Evolutionary conservation across 768 basidiomycete genomes (phyloP).

Genomic region (Termitomyces sp.): DNA sequence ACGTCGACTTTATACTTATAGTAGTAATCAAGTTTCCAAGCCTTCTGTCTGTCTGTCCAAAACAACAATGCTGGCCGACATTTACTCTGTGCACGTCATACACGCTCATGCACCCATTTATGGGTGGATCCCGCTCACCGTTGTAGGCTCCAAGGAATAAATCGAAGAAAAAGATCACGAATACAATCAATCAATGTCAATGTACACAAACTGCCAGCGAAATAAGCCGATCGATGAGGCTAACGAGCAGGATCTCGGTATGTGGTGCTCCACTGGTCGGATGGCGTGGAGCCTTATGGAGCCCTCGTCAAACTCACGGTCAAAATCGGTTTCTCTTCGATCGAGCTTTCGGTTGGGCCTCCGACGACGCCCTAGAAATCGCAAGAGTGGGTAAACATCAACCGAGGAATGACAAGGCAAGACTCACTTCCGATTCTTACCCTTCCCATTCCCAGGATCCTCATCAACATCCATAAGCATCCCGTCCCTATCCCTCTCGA

Average conservation of each 20-base stretch:
- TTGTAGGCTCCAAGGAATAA: not conserved
- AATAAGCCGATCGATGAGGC: not conserved
- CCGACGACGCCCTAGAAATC: conserved; percentile 33
- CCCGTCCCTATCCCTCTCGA: conserved; percentile 24
- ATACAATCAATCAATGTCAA: not conserved
- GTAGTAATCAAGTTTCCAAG: not conserved
- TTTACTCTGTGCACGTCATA: not conserved
- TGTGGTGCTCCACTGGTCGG: too few relatives aligned
- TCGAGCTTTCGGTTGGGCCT: conserved; percentile 39
- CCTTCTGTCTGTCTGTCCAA: not conserved
- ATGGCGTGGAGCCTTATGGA: too few relatives aligned
- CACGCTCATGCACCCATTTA: too few relatives aligned
- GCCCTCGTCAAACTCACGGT: conserved; percentile 23
- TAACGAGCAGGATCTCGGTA: not conserved
- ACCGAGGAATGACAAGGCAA: not conserved
- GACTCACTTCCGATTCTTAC: conserved; percentile 63
- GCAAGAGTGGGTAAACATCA: not conserved
- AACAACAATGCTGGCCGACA: not conserved
- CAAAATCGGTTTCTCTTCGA: conserved; percentile 63
- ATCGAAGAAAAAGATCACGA: not conserved
- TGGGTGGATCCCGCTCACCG: too few relatives aligned
- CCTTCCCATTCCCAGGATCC: conserved; percentile 37
- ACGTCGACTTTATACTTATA: not conserved
- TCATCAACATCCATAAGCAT: conserved; percentile 69
- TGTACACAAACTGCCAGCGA: conserved; percentile 1